Base-by-base conservation (phyloP, 1,284 basidiomycete species). In the Inonotus hispidus region DNA sequence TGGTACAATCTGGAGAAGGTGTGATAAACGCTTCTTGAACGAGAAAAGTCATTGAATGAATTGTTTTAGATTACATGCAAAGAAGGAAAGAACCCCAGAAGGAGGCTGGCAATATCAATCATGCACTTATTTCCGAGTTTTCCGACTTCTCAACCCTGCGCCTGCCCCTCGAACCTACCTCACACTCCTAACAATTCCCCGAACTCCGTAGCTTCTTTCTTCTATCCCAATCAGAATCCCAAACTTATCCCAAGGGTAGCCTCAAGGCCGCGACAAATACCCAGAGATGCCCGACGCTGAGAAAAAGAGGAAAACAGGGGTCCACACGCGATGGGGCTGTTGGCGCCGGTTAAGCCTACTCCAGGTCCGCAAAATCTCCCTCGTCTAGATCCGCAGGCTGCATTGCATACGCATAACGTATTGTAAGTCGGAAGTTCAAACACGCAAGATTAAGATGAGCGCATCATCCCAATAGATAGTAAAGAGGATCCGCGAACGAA, bases 371-470 rank as follows among this genome's bases (percentile, higher is more conserved):
- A 71, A 92, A 92, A 72, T 92, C 90, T 60, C 93, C 93, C 66
- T 92, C 91, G 68, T 95, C 93, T 72, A 95, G 77, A 72, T 95
- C 92, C 68, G 83, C 87, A 11, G 93, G 93, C 86, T 92, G 66
- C 13, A 47, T n/a, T 32, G 32, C 32, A 32, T 32, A 32, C 32
- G 32, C 8, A 32, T 32, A 32, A 32, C 32, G 32, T 4, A 32
- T 32, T 32, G 32, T 8, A 32, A 32, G 32, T 32, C 32, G 32
- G 32, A 32, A 32, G 32, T 32, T n/a, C n/a, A n/a, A n/a, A 13
- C 19, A 53, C 35, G 32, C 27, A 43, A 49, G 45, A 3, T 46
- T 37, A 61, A 38, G 32, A 46, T 52, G 14, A 50, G 47, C 21
- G 7, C n/a, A 19, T 25, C 32, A 23, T 13, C 14, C 37, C 1